A percentile compares a stretch with the other conserved stretches of the same genome.
Conservation (phyloP, 768 basidiomycete species). For the Paxillus involutus region DNA sequence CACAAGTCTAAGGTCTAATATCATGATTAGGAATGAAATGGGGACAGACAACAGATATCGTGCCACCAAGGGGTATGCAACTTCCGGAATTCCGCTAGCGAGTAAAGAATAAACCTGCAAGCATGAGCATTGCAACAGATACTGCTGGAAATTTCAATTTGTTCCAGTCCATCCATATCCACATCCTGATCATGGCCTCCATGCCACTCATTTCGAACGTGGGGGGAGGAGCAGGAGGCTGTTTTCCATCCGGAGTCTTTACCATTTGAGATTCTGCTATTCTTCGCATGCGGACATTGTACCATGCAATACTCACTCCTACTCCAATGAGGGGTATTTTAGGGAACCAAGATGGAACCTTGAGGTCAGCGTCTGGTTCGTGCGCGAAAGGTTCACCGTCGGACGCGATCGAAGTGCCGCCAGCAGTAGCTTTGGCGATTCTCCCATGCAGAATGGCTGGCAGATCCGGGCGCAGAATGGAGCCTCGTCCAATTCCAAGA, state of each 20-base stretch:
- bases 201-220: constrained; percentile 36
- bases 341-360: constrained; percentile 32
- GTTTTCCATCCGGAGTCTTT: background rate
- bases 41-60: too few relatives aligned
- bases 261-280: constrained; percentile 35
- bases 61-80: too few relatives aligned
- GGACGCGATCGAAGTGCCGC: constrained; percentile 14
- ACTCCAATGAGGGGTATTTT: constrained; percentile 66
- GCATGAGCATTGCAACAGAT: background rate
- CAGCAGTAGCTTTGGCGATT: background rate
- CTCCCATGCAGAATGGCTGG: constrained; percentile 40
- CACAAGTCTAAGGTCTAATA: too few relatives aligned
- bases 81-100: background rate
- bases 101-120: background rate
- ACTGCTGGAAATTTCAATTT: background rate
- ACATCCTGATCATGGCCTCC: constrained; percentile 44
- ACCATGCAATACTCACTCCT: constrained; percentile 65
- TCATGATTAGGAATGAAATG: too few relatives aligned
- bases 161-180: constrained; percentile 39
- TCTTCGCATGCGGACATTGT: constrained; percentile 55
- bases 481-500: constrained; percentile 71
- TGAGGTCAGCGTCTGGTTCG: constrained; percentile 35
- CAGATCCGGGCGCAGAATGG: constrained; percentile 62
- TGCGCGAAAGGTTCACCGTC: constrained; percentile 35
- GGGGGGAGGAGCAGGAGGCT: constrained; percentile 3